Base-by-base conservation (phyloP, 2,329 filamentous ascomycete genomes). In the Sphaerulina populicola region DNA sequence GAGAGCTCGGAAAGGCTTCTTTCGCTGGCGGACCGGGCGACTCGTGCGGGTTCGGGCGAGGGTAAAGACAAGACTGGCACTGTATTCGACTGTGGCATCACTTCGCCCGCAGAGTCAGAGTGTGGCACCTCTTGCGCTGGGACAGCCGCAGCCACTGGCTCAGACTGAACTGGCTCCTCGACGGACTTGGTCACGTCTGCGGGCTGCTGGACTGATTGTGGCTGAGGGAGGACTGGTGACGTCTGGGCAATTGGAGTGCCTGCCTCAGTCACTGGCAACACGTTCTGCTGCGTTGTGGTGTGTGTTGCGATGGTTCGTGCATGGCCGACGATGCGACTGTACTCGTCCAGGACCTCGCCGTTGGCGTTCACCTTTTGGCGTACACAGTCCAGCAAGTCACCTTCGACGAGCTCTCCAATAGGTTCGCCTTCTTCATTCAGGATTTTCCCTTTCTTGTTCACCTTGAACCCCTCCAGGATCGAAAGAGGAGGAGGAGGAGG, bases 371-470 rank as follows among this genome's bases (percentile, higher is more conserved):
- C 63, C 45, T 63, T 71, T 63, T 74, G 73, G 47, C 73, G 70
- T 23, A 72, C 72, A 49, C 69, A 72, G 40, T 71, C 63, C 37
- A 68, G 64, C 49, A 67, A 55, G 31, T 75, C 72, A 18, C 73
- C 73, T 27, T 74, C 71, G 47, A 66, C 65, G 21, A 75, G 68
- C 62, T 74, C 69, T 31, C 72, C 73, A 54, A 75, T 74, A 45
- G 69, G 65, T 47, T 74, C 72, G 18, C 73, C 73, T 35, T 75
- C 73, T 47, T 70, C 69, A 51, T 75, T 69, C 35, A 75, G 66
- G 27, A 75, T 68, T 58, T 71, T 71, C 60, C 73, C 72, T 60
- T 75, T 76, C 67, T 76, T 77, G 65, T 77, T 78, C 61, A 78
- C 74, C 63, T 77, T 77, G 44, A 74, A 68, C 44, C 75, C 72